Base-by-base conservation (phyloP, 148 eudicot genomes). In the Nyssa sinensis region DNA sequence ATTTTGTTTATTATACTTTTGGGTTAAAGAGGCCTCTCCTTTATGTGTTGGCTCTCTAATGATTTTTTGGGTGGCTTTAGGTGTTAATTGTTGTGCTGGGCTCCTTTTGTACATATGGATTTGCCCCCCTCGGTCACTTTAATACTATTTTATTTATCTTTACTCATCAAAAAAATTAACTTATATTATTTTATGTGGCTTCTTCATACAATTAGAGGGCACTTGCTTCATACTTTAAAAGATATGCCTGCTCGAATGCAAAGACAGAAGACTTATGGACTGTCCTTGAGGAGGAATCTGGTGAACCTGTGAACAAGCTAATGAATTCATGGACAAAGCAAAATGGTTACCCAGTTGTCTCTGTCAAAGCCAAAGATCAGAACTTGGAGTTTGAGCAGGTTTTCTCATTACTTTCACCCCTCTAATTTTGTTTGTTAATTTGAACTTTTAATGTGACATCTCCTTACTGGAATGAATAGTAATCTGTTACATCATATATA, bases 221-320 rank as follows among this genome's bases (percentile, higher is more conserved):
- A 72, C 93, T 96, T 77, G 99, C 99, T 79, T 81, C 88, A 30
- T 96, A 93, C 75, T 81, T 93, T 53, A 91, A 93, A 74, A 85
- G 62, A 74, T 82, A 93, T 86, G 91, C 98, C 66, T 93, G 88
- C 82, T 95, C 97, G 65, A 96, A 96, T 82, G 94, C 99, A 47
- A 93, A 88, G 87, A 96, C 99, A 23, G 99, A 96, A 78, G 97
- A 96, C 84, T 76, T 95, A 72, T 96, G 99, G 99, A 86, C 90
- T 77, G 99, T 83, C 53, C 94, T 93, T 33, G 88, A 93, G 86
- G 91, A 91, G 69, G 91, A 88, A 82, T 96, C 99, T 67, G 86
- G 86, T 67, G 93, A 93, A 83, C 98, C 97, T 24, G 99, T 96
- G 67, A 89, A 87, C 80, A 84, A 84, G 72, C 79, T 96, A 61